Conservation (phyloP, 1,284 basidiomycete species). For the Earliella scabrosa region DNA sequence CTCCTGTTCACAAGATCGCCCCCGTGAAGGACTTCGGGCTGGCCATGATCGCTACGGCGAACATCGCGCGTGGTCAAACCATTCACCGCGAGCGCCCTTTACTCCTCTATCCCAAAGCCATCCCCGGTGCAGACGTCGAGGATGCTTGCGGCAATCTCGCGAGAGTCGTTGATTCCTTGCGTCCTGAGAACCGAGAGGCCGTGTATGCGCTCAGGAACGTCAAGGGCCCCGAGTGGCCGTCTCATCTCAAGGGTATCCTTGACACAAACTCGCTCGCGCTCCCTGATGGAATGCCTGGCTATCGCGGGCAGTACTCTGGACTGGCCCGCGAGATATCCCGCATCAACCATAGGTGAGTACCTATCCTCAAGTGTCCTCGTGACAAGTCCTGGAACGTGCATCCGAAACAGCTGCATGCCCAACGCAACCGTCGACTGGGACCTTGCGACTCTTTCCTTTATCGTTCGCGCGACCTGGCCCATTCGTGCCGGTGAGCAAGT, state of each 20-base stretch:
- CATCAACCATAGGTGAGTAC: not conserved
- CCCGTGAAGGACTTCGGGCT: not conserved
- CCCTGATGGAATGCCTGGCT: not conserved
- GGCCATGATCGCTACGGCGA: not conserved
- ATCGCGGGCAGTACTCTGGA: not conserved
- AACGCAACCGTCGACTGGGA: not conserved
- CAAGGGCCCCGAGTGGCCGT: too few species aligned
- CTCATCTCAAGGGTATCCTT: too few species aligned
- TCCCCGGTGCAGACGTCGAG: not conserved
- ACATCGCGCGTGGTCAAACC: not conserved
- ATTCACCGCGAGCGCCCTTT: not conserved
- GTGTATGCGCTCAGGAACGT: not conserved
- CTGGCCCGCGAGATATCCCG: not conserved
- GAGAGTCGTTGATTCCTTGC: not conserved
- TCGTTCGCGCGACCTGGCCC: not conserved
- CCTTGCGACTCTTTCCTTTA: not conserved
- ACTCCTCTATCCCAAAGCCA: not conserved
- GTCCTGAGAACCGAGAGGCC: not conserved
- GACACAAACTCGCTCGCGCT: not conserved
- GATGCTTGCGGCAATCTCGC: not conserved
- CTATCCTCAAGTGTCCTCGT: not conserved
- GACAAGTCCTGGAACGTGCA: not conserved
- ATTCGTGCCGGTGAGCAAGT: not conserved
- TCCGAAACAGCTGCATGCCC: not conserved
- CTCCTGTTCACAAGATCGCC: not conserved